phyloP scores from a whole-genome alignment of 2,329 filamentous ascomycete species.

The Talaromyces sp. region DNA sequence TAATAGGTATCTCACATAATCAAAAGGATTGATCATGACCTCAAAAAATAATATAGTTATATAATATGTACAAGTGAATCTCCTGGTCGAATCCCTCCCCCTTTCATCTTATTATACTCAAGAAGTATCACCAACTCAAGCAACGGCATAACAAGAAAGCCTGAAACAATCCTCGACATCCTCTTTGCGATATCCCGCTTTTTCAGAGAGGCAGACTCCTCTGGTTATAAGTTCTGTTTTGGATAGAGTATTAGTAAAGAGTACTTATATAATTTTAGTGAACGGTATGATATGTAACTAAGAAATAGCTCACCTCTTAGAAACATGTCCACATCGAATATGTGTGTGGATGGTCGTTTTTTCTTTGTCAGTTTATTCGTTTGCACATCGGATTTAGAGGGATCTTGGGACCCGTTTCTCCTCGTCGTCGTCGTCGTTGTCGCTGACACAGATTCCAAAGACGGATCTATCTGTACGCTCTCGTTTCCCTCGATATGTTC shows the following conservation, averaged over 20 bases:
- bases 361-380: background rate
- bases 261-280: too few relatives aligned
- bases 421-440: background rate
- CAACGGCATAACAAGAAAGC: constrained; percentile 3
- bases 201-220: constrained; percentile 14
- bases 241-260: background rate
- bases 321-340: constrained; percentile 12
- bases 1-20: background rate
- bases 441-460: background rate
- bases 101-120: too few relatives aligned
- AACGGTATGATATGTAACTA: too few relatives aligned
- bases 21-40: background rate
- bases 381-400: too few relatives aligned
- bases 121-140: background rate
- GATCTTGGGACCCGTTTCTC: too few relatives aligned
- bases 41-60: background rate
- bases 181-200: constrained; percentile 15
- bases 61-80: background rate
- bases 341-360: background rate
- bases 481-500: background rate
- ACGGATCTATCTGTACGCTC: background rate
- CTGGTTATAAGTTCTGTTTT: constrained; percentile 11
- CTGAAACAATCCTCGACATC: constrained; percentile 12
- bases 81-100: too few relatives aligned
- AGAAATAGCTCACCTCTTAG: constrained; percentile 14